Conservation (phyloP, 2,329 filamentous ascomycete species). For the Dactylellina sp. region DNA sequence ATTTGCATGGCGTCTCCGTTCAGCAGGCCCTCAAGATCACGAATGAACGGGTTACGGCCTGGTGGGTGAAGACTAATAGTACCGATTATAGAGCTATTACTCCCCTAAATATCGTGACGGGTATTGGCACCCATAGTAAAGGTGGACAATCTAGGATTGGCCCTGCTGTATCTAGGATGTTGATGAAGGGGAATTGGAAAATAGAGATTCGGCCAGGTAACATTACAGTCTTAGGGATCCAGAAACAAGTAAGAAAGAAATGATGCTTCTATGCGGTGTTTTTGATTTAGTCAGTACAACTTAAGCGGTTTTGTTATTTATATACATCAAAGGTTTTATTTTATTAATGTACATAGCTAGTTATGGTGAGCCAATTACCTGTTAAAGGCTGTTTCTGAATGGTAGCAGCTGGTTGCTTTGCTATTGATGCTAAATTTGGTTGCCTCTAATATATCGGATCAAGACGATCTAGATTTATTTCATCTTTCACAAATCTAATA, state of each 20-base stretch:
- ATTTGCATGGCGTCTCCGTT: conserved; percentile 60
- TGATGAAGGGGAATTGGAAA: conserved; percentile 59
- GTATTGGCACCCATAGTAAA: conserved; percentile 58
- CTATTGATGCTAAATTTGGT: too few species aligned
- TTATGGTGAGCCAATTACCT: not conserved
- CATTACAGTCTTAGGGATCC: conserved; percentile 58
- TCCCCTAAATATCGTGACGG: conserved; percentile 59
- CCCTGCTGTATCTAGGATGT: conserved; percentile 59
- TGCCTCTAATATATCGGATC: too few species aligned
- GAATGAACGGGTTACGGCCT: conserved; percentile 59
- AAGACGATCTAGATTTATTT: not conserved
- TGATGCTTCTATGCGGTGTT: not conserved
- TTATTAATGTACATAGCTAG: not conserved
- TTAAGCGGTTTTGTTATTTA: not conserved
- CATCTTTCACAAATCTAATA: conserved; percentile 2
- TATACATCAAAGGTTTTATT: too few species aligned
- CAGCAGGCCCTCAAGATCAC: conserved; percentile 59
- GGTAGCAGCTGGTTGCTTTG: not conserved
- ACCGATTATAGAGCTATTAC: conserved; percentile 46
- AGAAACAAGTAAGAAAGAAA: conserved; percentile 11
- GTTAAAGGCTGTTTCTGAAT: conserved; percentile 18
- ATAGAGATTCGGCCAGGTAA: conserved; percentile 58
- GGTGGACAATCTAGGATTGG: conserved; percentile 57
- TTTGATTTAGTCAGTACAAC: not conserved
- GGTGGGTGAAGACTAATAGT: conserved; percentile 58